A percentile compares a stretch with the other conserved stretches of the same genome.
These are phyloP conservation scores for Hippophae gyantsensis DNA, from an alignment of 306 rosid species.

Conservation along the genomic window DNA sequence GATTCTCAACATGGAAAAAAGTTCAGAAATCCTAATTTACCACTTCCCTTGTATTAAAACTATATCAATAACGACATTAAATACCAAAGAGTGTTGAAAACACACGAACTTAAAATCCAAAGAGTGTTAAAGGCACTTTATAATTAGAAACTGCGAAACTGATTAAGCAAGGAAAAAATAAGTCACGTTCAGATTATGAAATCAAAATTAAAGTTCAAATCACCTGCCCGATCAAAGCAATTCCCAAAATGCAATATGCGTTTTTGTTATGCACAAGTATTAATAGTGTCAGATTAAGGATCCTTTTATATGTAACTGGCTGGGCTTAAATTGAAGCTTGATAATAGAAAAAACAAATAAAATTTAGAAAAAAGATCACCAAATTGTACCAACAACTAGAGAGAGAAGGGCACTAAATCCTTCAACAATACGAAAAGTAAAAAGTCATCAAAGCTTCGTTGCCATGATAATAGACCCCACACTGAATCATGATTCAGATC, in stretches of 20 bases:
- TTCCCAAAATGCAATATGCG: neutral
- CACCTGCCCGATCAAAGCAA: constrained; percentile 13
- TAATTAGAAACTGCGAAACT: neutral
- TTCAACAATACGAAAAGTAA: constrained; percentile 24
- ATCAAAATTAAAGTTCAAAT: neutral
- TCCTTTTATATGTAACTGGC: constrained; percentile 15
- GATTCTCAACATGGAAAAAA: too few species aligned
- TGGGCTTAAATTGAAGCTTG: neutral
- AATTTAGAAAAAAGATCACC: constrained; percentile 4
- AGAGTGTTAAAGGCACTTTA: neutral
- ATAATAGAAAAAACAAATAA: neutral
- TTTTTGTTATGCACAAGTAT: constrained; percentile 10
- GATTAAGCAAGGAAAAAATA: neutral
- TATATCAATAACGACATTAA: too few species aligned
- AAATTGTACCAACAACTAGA: constrained; percentile 24
- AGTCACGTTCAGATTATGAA: neutral
- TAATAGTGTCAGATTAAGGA: neutral
- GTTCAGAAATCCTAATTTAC: too few species aligned
- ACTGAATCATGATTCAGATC: constrained; percentile 19
- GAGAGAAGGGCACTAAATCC: constrained; percentile 1
- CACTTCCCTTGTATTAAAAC: too few species aligned
- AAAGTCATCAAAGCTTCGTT: constrained; percentile 20
- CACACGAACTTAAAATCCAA: neutral
- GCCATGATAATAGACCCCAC: constrained; percentile 10
- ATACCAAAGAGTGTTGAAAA: neutral